These are phyloP conservation scores for Trichothecium sympodiale DNA, from an alignment of 2,329 filamentous ascomycete species.

Conservation along the genomic window DNA sequence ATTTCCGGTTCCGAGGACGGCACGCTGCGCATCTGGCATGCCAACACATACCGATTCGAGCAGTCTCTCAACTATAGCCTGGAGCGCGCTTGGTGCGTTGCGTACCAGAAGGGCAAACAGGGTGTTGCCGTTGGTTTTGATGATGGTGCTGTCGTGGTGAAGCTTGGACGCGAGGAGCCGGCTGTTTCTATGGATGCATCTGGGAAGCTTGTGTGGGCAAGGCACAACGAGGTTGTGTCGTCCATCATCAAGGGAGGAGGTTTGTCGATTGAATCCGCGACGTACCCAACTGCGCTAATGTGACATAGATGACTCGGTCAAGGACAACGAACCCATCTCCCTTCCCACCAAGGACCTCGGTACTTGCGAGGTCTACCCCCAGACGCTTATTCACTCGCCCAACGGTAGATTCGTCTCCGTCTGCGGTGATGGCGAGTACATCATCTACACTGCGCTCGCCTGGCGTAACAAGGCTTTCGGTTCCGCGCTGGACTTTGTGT, in stretches of 20 bases:
- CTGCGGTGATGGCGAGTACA: constrained; percentile 96
- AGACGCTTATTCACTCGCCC: constrained; percentile 88
- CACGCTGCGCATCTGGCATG: constrained; percentile 96
- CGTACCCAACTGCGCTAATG: constrained; percentile 14
- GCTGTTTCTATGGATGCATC: constrained; percentile 95
- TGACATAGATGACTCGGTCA: constrained; percentile 56
- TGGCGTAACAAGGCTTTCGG: constrained; percentile 98
- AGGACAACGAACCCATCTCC: constrained; percentile 79
- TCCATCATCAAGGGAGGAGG: constrained; percentile 86
- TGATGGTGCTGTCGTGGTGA: constrained; percentile 93
- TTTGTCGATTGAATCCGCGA: constrained; percentile 18
- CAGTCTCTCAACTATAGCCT: constrained; percentile 93
- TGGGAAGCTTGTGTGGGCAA: constrained; percentile 92
- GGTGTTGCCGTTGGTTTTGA: constrained; percentile 94
- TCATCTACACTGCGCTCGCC: constrained; percentile 93
- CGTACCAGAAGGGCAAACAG: constrained; percentile 89
- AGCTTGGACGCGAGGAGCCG: constrained; percentile 93
- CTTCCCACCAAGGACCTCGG: constrained; percentile 91
- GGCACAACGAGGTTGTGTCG: constrained; percentile 89
- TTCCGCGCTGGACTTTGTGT: constrained; percentile 89
- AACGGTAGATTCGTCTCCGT: constrained; percentile 75
- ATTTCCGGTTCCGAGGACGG: constrained; percentile 97
- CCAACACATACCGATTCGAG: constrained; percentile 92
- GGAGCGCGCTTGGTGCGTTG: constrained; percentile 94
- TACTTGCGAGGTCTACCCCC: constrained; percentile 92